These are phyloP conservation scores for Gryganskiella cystojenkinii DNA, from an alignment of 192 early-diverging fungal genomes.

Conservation along the genomic window DNA sequence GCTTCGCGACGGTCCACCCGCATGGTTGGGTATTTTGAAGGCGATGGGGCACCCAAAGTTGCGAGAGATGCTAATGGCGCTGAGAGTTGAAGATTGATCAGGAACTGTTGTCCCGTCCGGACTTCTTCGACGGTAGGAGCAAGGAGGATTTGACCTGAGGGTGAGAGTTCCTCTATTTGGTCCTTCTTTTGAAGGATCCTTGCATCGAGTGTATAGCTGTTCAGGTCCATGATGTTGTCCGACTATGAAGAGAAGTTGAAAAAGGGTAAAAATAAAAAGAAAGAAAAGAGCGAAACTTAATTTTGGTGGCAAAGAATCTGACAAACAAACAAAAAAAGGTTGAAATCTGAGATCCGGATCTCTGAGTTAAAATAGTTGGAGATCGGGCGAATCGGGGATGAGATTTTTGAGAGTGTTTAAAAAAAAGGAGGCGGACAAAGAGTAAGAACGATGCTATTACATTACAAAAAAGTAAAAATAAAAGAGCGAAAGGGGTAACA, in stretches of 20 bases:
- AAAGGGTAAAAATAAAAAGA: neutral
- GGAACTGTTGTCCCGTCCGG: slow-evolving; percentile 48
- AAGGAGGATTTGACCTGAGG: slow-evolving; percentile 8
- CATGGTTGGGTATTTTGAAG: slow-evolving; percentile 28
- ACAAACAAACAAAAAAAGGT: no score
- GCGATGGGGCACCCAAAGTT: no score
- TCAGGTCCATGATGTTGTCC: neutral
- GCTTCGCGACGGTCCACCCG: slow-evolving; percentile 48
- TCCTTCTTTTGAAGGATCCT: slow-evolving; percentile 53
- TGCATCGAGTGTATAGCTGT: slow-evolving; percentile 29
- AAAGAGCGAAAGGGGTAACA: no score
- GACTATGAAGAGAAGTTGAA: no score
- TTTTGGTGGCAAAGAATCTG: neutral
- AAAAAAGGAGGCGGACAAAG: no score
- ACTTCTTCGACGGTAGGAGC: slow-evolving; percentile 27
- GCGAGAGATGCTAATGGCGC: slow-evolving; percentile 3
- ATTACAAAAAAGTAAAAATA: no score
- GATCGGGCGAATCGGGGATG: no score
- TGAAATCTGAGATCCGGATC: no score
- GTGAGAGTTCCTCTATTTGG: slow-evolving; percentile 32
- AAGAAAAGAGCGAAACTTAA: neutral
- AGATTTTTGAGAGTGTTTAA: no score
- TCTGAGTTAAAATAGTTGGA: no score
- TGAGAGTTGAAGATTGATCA: slow-evolving; percentile 32
- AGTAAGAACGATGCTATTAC: no score